Conservation (phyloP, 164 flowering plant species). For the Chloranthus sessilifolius region DNA sequence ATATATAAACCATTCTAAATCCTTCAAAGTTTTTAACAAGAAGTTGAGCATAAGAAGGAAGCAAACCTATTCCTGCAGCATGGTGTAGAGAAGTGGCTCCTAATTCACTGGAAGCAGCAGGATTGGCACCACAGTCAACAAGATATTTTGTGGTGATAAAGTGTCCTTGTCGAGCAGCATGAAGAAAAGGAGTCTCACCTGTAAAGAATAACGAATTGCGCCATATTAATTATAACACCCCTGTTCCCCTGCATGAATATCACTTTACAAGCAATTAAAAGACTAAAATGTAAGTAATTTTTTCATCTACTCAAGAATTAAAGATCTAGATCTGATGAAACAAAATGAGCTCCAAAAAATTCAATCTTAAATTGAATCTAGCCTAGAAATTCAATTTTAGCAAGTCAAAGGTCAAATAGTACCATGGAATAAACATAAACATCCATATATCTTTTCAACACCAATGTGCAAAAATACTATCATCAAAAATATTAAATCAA, state of each 20-base stretch:
- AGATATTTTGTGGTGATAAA: conserved; percentile 64
- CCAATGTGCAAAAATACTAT: no score
- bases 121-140: conserved; percentile 74
- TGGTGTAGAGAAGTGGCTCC: conserved; percentile 95
- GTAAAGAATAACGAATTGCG: conserved; percentile 14
- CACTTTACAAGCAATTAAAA: background rate
- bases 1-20: background rate
- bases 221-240: background rate
- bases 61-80: conserved; percentile 78
- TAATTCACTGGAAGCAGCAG: conserved; percentile 58
- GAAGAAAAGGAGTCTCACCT: conserved; percentile 95
- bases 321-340: background rate
- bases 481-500: no score
- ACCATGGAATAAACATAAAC: no score
- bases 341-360: background rate
- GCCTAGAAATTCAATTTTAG: no score
- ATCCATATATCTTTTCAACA: no score
- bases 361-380: no score
- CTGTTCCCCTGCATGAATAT: background rate
- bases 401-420: no score
- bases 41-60: background rate
- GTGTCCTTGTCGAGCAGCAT: conserved; percentile 89
- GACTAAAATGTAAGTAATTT: background rate
- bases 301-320: background rate
- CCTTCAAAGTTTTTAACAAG: background rate